phyloP scores from a whole-genome alignment of 192 early-diverging fungal species.

The Entomortierella lignicola region DNA sequence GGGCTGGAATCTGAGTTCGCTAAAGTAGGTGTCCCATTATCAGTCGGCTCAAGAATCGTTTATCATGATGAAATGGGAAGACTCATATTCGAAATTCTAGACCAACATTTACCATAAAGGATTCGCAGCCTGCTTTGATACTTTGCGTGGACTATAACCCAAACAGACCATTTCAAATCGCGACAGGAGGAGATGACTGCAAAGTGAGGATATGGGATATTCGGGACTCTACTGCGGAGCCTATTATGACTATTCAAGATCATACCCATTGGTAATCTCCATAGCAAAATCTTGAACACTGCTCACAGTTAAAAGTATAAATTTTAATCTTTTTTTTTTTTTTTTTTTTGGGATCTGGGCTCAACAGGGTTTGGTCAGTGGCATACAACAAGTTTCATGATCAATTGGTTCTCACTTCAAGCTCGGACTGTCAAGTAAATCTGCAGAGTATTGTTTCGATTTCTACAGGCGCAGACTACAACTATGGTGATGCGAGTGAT shows the following conservation, averaged over 20 bases:
- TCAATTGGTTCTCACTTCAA: slow-evolving; percentile 87
- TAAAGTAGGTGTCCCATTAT: slow-evolving; percentile 39
- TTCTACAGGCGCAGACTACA: slow-evolving; percentile 76
- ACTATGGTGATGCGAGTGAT: slow-evolving; percentile 56
- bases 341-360: slow-evolving; percentile 5
- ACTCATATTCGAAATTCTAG: slow-evolving; percentile 10
- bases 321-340: background rate
- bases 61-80: too few relatives aligned
- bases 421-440: slow-evolving; percentile 90
- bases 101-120: slow-evolving; percentile 58
- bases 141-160: slow-evolving; percentile 88
- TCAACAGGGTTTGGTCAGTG: slow-evolving; percentile 80
- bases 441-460: slow-evolving; percentile 87
- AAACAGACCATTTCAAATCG: slow-evolving; percentile 86
- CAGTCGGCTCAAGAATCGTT: background rate
- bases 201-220: slow-evolving; percentile 91
- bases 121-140: slow-evolving; percentile 82
- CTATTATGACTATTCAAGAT: slow-evolving; percentile 76
- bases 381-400: slow-evolving; percentile 92
- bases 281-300: too few relatives aligned
- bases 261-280: slow-evolving; percentile 94
- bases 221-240: slow-evolving; percentile 58
- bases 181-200: slow-evolving; percentile 90
- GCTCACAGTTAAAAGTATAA: background rate
- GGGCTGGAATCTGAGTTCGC: slow-evolving; percentile 77